Base-by-base conservation (phyloP, 2,329 filamentous ascomycete genomes). In the Monilinia aucupariae region DNA sequence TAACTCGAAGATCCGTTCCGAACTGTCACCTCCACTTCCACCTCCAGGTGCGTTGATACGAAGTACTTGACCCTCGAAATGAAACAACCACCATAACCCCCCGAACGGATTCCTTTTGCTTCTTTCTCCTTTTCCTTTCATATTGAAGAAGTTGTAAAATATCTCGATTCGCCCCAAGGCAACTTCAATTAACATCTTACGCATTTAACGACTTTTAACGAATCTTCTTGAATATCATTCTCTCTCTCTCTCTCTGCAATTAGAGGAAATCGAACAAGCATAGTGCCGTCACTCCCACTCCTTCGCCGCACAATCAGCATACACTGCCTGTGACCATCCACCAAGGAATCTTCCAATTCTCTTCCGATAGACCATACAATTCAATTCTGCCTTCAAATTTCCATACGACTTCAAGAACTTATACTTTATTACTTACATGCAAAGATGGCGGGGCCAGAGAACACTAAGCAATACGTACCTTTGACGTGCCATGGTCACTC, bases 401-500 rank as follows among this genome's bases (percentile, higher is more conserved):
- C 20, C 12, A 37, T 20, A 30, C 30, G n/a, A 43, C 12, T 8
- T 45, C 43, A 27, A 27, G 8, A 27, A 50, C 30, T 37, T 12
- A 47, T 59, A 48, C 48, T 48, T 61, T 39, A 25, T 25, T 61
- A 47, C 59, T 54, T 37, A 25, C 50, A 61, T 12, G 32, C 30
- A 37, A 22, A 41, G 15, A 74, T 74, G 73, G 71, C 68, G 47
- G 67, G 63, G 52, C 41, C 64, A 62, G 60, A 62, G 32, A 72
- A 71, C 61, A 69, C 64, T 32, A 74, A 73, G 61, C 66, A 71
- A 63, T 73, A 73, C 64, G 87, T 90, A 62, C 88, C 88, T 67
- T 78, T 90, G 72, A 91, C 88, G 67, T 90, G 88, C 75, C 88
- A 90, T 75, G 88, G 88, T 65, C 88, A 91, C 74, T 90, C 87